Base-by-base conservation (phyloP, 148 eudicot genomes). In the Cornus florida region DNA sequence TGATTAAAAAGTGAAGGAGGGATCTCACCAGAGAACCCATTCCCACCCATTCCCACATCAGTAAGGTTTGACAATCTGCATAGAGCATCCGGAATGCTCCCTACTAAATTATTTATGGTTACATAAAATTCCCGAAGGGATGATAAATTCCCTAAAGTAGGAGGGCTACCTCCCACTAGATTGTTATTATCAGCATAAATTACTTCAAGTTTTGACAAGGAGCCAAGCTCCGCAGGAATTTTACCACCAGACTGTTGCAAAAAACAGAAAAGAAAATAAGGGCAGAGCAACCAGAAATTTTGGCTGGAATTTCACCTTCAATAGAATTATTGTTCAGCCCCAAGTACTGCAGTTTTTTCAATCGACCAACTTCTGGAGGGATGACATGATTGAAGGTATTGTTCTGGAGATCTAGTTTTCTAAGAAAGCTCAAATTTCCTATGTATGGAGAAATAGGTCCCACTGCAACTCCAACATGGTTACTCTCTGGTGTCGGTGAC, bases 171-270 rank as follows among this genome's bases (percentile, higher is more conserved):
- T 19, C 72, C 72, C 2, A 5, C 1, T 35, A 62, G 28, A 4
- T 23, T 24, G 75, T 84, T 84, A 0, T 13, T 2, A 41, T 17
- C 10, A 38, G 85, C 9, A 3, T 4, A 0, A 17, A 88, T 23
- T 38, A 35, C 0, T 22, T 69, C 2, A n/a, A 88, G 81, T 41
- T 78, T 60, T 19, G 62, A 66, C n/a, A 86, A 71, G 28, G 46
- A 78, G 20, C 81, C 82, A 28, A 86, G 28, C 24, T 67, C 48
- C 2, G 41, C 24, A 3, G 87, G 89, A 50, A 85, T 80, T 50
- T 12, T 48, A 33, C 89, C 88, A 14, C 69, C 57, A 88, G 70
- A 10, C 28, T 81, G 71, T 88, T 88, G 12, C 5, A 0, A 28
- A 3, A 6, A 7, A 83, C 69, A 9, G 0, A 9, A 7, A 87